phyloP scores from a whole-genome alignment of 495 filamentous ascomycete genomes.

The Chlorociboria aeruginascens region DNA sequence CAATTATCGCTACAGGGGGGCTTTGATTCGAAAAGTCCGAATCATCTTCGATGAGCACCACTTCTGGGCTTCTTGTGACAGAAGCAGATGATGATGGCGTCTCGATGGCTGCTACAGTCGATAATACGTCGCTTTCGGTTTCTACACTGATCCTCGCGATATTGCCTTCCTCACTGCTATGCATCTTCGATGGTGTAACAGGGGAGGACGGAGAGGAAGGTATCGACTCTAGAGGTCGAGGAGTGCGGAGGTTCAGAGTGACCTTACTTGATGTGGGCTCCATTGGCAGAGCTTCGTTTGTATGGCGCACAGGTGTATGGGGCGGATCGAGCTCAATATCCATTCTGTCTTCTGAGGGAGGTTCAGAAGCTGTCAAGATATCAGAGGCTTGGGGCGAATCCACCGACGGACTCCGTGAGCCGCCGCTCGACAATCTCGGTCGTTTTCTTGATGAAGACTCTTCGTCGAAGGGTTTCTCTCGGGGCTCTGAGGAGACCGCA shows the following conservation, averaged over 20 bases:
- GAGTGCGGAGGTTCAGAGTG: conserved; percentile 40
- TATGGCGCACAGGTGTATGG: conserved; percentile 16
- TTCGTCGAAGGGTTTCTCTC: conserved; percentile 41
- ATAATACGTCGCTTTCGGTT: conserved; percentile 20
- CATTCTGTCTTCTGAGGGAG: conserved; percentile 24
- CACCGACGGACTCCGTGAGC: conserved; percentile 18
- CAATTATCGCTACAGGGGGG: conserved; percentile 16
- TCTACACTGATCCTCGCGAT: conserved; percentile 15
- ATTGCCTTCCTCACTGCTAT: conserved; percentile 1
- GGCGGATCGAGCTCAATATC: conserved; percentile 19
- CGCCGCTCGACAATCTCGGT: conserved; percentile 21
- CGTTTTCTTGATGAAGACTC: conserved; percentile 40
- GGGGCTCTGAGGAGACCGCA: conserved; percentile 45
- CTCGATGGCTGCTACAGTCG: conserved; percentile 13
- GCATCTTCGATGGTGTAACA: conserved; percentile 19
- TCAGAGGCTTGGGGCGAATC: conserved; percentile 11
- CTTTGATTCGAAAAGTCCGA: conserved; percentile 6
- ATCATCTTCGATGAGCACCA: conserved; percentile 13
- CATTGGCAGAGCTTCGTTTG: conserved; percentile 3
- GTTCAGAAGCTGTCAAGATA: conserved; percentile 25
- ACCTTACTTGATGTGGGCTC: conserved; percentile 29
- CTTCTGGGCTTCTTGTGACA: conserved; percentile 21
- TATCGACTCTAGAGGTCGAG: conserved; percentile 25
- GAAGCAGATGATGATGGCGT: conserved; percentile 26
- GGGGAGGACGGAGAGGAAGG: conserved; percentile 36